Evolutionary conservation across 192 early-diverging fungal genomes (phyloP), one percentile per base, ranked within the genome.

Genomic region (Dimargaris cristalligena): DNA sequence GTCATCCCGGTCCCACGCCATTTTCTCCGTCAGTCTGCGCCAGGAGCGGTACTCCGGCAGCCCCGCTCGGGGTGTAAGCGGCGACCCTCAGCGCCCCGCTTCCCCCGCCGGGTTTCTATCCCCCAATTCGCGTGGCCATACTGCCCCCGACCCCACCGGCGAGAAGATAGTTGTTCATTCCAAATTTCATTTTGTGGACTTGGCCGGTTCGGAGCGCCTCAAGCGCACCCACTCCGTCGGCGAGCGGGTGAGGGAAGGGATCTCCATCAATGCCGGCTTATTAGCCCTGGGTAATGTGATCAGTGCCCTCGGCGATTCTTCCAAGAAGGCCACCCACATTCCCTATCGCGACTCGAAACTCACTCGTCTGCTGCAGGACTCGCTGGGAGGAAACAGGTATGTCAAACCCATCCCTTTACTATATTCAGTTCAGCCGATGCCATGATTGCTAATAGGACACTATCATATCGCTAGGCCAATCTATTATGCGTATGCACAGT

Each of bases 171-270:
- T 74, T 3, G 67, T 89, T 16, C 76, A 74, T 4, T 91, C 89
- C 32, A 99, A 97, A 71, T 91, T 99, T 58, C 90, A 95, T 67
- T 99, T 99, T 78, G 96, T 99, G 16, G 96, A 99, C 74, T 71
- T 99, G 69, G 96, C 96, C 23, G 96, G 96, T 31, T 92, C 89
- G 48, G 96, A 99, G 72, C 70, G 88, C 67, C 72, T 99, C 18
- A 97, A 97, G 74, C 80, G 87, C 34, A 99, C 94, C 13, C 79
- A 88, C 26, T 91, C 92, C 0, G 85, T 83, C 52, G 93, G 94
- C 30, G 93, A 94, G 49, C 77, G 93, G 49, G 85, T 86, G 60
- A 88, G 88, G 65, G 94, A 99, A 65, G 94, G 94, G 59, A 97
- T 97, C 54, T 86, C 86, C 28, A 99, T 97, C 69, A 99, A 97